A percentile compares a stretch with the other conserved stretches of the same genome.
These are phyloP conservation scores for Pichia nanzhaoensis DNA, from an alignment of 805 yeast genomes.

Conservation along the genomic window DNA sequence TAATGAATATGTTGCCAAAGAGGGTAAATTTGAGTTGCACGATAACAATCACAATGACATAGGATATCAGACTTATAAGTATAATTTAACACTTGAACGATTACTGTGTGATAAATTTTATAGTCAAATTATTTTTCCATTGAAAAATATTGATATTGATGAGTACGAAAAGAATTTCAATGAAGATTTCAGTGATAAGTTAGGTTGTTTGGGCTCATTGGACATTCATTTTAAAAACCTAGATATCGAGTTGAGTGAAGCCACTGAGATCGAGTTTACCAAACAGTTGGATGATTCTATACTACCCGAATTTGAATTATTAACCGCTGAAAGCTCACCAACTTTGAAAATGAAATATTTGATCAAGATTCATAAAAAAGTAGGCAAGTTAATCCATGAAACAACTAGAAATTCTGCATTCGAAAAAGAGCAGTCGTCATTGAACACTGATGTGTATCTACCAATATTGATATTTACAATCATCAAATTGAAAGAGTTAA, in stretches of 20 bases:
- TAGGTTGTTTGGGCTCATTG: conserved; percentile 22
- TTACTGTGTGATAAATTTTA: conserved; percentile 30
- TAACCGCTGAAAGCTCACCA: conserved; percentile 31
- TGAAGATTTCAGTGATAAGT: conserved; percentile 23
- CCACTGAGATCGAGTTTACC: conserved; percentile 21
- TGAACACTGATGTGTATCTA: conserved; percentile 31
- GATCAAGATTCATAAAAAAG: conserved; percentile 25
- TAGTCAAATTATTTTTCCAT: conserved; percentile 29
- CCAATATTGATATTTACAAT: conserved; percentile 31
- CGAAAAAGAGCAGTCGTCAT: not conserved
- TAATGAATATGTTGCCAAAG: conserved; percentile 16
- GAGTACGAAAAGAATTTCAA: conserved; percentile 25
- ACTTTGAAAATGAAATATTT: conserved; percentile 29
- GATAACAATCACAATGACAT: conserved; percentile 17
- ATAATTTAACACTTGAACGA: conserved; percentile 28
- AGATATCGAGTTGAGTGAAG: conserved; percentile 26
- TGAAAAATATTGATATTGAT: conserved; percentile 26
- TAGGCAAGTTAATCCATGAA: conserved; percentile 22
- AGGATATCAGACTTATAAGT: conserved; percentile 18
- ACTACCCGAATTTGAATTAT: conserved; percentile 27
- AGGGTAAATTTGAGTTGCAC: conserved; percentile 20
- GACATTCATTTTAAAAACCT: conserved; percentile 22
- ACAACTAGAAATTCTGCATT: conserved; percentile 11
- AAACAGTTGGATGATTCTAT: conserved; percentile 19
- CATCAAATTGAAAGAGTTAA: conserved; percentile 26